These are phyloP conservation scores for Botrytis pseudocinerea DNA, from an alignment of 2,329 filamentous ascomycete genomes.

Conservation along the genomic window DNA sequence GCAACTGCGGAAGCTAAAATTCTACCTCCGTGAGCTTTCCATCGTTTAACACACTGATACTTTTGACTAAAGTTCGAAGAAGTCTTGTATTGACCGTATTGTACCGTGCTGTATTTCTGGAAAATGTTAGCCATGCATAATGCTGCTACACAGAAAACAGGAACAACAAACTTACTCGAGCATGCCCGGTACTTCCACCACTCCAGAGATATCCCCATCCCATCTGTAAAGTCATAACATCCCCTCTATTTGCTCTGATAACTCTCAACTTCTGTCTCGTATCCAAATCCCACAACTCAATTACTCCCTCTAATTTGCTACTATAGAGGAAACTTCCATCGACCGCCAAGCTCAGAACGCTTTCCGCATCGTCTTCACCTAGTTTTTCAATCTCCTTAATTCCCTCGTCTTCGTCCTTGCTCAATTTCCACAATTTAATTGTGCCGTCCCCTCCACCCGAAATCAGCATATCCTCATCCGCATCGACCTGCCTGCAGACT, in stretches of 20 bases:
- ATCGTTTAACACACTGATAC: conserved; percentile 75
- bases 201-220: conserved; percentile 84
- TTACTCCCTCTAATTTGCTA: conserved; percentile 80
- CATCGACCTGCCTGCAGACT: conserved; percentile 63
- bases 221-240: conserved; percentile 85
- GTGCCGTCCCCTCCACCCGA: conserved; percentile 92
- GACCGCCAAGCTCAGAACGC: conserved; percentile 74
- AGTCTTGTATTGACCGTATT: conserved; percentile 58
- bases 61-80: conserved; percentile 66
- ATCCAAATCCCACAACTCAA: conserved; percentile 96
- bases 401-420: conserved; percentile 54
- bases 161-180: conserved; percentile 63
- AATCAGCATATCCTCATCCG: conserved; percentile 77
- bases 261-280: conserved; percentile 87
- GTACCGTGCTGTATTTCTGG: conserved; percentile 66
- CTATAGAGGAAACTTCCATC: conserved; percentile 93
- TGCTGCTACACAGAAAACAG: neutral
- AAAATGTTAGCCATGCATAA: conserved; percentile 5
- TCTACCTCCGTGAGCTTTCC: conserved; percentile 83
- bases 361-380: conserved; percentile 61
- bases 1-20: conserved; percentile 82
- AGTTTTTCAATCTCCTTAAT: conserved; percentile 70
- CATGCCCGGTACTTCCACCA: conserved; percentile 83
- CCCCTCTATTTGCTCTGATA: conserved; percentile 75
- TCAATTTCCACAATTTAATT: conserved; percentile 87